Percentiles rank a stretch among this genome's conserved stretches.
These are phyloP conservation scores for Neurospora sp. DNA, from an alignment of 495 filamentous ascomycete genomes.

Conservation along the genomic window DNA sequence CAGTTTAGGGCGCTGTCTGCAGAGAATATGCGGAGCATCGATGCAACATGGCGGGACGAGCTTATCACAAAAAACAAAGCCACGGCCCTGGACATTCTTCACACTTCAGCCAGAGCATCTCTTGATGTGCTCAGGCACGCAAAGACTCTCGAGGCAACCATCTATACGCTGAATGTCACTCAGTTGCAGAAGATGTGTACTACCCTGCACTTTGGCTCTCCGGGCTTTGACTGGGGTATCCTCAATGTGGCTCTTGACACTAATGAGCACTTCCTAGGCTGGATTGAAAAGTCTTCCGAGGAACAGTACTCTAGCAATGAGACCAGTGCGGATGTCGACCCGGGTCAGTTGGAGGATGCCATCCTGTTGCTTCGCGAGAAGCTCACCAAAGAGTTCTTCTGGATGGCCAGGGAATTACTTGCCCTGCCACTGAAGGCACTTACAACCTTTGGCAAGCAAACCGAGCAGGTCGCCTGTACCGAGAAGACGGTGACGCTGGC, in stretches of 20 bases:
- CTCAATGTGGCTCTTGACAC: slow-evolving; percentile 28
- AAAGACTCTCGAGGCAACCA: slow-evolving; percentile 23
- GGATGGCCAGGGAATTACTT: slow-evolving; percentile 27
- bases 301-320: slow-evolving; percentile 23
- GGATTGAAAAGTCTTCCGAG: slow-evolving; percentile 28
- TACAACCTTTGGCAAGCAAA: slow-evolving; percentile 6
- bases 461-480: slow-evolving; percentile 22
- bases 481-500: slow-evolving; percentile 29
- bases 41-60: slow-evolving; percentile 26
- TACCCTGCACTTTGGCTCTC: slow-evolving; percentile 28
- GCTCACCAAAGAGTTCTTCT: slow-evolving; percentile 29
- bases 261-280: slow-evolving; percentile 25
- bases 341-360: slow-evolving; percentile 32
- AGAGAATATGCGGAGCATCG: slow-evolving; percentile 24
- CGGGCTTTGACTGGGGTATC: slow-evolving; percentile 33
- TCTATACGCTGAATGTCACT: slow-evolving; percentile 27
- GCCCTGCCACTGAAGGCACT: slow-evolving; percentile 8
- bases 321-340: slow-evolving; percentile 13
- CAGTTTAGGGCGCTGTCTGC: slow-evolving; percentile 33
- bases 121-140: slow-evolving; percentile 30
- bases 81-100: slow-evolving; percentile 33
- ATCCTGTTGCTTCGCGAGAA: slow-evolving; percentile 32
- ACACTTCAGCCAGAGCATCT: slow-evolving; percentile 30
- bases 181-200: slow-evolving; percentile 37
- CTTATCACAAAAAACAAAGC: slow-evolving; percentile 36